phyloP scores from a whole-genome alignment of 2,329 filamentous ascomycete species.

The Bisporella sp. region DNA sequence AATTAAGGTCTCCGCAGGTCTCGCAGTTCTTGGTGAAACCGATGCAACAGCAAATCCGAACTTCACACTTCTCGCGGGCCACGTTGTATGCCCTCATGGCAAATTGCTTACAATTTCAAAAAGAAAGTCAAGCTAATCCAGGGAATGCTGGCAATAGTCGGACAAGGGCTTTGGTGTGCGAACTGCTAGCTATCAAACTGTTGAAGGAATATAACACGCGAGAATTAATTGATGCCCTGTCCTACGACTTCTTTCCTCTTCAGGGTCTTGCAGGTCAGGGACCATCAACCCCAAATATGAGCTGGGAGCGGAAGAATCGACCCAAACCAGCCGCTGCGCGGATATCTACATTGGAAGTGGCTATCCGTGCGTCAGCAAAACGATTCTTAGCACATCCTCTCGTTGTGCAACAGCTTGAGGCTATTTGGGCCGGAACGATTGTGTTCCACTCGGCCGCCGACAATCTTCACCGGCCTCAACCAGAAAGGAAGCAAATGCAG shows the following conservation, averaged over 20 bases:
- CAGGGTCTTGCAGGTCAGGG: conserved; percentile 61
- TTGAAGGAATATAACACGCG: conserved; percentile 84
- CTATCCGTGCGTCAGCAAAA: conserved; percentile 88
- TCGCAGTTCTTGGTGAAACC: conserved; percentile 95
- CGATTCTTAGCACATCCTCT: conserved; percentile 86
- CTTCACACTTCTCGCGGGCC: conserved; percentile 76
- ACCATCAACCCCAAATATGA: conserved; percentile 26
- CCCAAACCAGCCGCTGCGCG: conserved; percentile 56
- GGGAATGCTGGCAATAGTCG: conserved; percentile 78
- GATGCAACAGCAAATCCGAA: conserved; percentile 82
- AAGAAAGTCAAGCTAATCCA: conserved; percentile 75
- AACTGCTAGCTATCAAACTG: conserved; percentile 82
- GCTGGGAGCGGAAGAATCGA: conserved; percentile 32
- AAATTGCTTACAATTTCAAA: conserved; percentile 88
- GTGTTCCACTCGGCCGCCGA: conserved; percentile 90
- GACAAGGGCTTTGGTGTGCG: conserved; percentile 82
- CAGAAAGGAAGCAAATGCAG: conserved; percentile 19
- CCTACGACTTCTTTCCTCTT: conserved; percentile 90
- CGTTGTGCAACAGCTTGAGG: conserved; percentile 90
- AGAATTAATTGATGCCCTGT: conserved; percentile 88
- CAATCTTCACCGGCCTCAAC: conserved; percentile 62
- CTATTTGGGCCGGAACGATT: conserved; percentile 93
- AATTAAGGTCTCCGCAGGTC: conserved; percentile 89
- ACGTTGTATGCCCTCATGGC: conserved; percentile 87
- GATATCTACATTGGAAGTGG: conserved; percentile 86